Percentiles rank a stretch among this genome's conserved stretches.
phyloP scores from a whole-genome alignment of 2,329 filamentous ascomycete species.

The Apiospora saccharicola region DNA sequence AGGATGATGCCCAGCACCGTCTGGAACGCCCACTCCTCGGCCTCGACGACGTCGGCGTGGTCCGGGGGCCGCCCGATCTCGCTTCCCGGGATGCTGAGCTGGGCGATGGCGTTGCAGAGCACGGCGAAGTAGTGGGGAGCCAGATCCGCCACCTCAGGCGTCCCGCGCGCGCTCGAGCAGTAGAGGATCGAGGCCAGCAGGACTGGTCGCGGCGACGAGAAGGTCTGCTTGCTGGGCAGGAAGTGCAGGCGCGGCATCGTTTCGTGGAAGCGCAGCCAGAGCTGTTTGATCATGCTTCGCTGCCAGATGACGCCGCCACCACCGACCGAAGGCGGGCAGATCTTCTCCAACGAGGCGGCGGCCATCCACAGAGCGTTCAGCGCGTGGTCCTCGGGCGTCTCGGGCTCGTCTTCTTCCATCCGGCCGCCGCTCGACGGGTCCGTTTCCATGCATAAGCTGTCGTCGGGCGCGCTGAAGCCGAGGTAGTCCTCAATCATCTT shows the following conservation, averaged over 20 bases:
- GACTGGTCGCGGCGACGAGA: conserved; percentile 50
- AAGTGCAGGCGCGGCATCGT: conserved; percentile 54
- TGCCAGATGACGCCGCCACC: conserved; percentile 42
- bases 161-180: conserved; percentile 46
- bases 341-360: conserved; percentile 39
- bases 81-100: conserved; percentile 47
- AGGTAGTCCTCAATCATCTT: conserved; percentile 39
- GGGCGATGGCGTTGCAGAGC: conserved; percentile 48
- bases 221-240: conserved; percentile 50
- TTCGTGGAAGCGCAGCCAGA: conserved; percentile 51
- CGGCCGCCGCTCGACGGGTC: conserved; percentile 32
- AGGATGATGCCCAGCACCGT: conserved; percentile 51
- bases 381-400: conserved; percentile 24
- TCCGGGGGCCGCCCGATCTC: conserved; percentile 38
- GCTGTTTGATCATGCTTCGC: conserved; percentile 41
- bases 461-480: conserved; percentile 29
- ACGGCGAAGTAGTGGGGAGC: conserved; percentile 49
- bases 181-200: conserved; percentile 54
- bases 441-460: not conserved
- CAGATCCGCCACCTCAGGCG: conserved; percentile 44
- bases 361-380: conserved; percentile 39
- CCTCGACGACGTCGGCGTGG: conserved; percentile 30
- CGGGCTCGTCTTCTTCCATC: conserved; percentile 23
- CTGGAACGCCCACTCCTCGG: conserved; percentile 51
- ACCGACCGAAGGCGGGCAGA: conserved; percentile 30